Base-by-base conservation (phyloP, 805 yeast species). In the Blastobotrys peoriensis region DNA sequence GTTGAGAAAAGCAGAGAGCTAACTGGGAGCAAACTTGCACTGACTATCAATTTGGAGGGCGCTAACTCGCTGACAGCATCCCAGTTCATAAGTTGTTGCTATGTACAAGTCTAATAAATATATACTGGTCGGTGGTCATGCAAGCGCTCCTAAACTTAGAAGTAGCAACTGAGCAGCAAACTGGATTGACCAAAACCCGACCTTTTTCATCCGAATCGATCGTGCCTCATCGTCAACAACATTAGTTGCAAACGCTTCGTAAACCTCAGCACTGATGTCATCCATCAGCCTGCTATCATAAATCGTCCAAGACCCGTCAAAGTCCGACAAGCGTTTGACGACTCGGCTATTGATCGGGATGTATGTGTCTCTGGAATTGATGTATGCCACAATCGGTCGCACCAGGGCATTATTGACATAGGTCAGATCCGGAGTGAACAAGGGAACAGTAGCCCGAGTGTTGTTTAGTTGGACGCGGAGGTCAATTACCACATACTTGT, bases 291-390 rank as follows among this genome's bases (percentile, higher is more conserved):
- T 70, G 21, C 93, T 83, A 61, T 93, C 98, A 63, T 88, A 93
- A 2, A 87, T 72, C 1, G 98, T 91, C 98, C 98, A 93, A 5
- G 95, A 78, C 0, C 98, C 98, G 56, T 86, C 88, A 61, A 93
- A 93, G 58, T 93, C 98, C 21, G 71, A 68, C 18, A 88, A 65
- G 37, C 78, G 75, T 60, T 93, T 93, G 27, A 83, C 82, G 5
- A 93, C 79, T 3, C 87, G 77, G 58, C 95, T 86, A 49, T 79
- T 73, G 47, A 91, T 80, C 36, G 95, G 96, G 48, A 93, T 89
- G 57, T 82, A 85, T 0, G 98, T 87, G 57, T 86, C 85, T 47
- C 85, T 75, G 30, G 93, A 83, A 61, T 93, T 93, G 60, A 93
- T 91, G 63, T 91, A 93, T 1, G 89, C 97, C 19, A 93, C 96